Evolutionary conservation across 192 early-diverging fungal species (phyloP).

Genomic region (Dissophora globulifera): DNA sequence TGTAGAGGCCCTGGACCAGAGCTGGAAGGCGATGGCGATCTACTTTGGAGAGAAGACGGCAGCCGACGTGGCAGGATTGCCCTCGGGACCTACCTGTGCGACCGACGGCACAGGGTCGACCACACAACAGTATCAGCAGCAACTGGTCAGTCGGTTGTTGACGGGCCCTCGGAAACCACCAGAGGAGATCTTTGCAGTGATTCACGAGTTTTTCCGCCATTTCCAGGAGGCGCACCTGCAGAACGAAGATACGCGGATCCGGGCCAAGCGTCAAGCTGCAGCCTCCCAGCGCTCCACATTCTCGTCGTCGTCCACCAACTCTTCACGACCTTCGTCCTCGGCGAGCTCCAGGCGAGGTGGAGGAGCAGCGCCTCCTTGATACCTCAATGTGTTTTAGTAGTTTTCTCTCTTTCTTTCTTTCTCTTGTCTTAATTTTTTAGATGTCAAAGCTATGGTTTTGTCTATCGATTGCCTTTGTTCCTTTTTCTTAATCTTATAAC

Average conservation of each 20-base stretch:
- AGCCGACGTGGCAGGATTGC: constrained; percentile 1
- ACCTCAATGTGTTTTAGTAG: neutral
- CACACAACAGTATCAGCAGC: constrained; percentile 11
- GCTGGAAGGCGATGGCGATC: constrained; percentile 41
- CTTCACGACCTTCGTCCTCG: neutral
- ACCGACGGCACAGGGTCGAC: neutral
- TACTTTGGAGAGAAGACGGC: constrained; percentile 52
- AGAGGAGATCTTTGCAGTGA: constrained; percentile 45
- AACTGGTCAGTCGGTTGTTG: constrained; percentile 21
- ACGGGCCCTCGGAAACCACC: constrained; percentile 37
- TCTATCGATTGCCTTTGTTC: too few relatives aligned
- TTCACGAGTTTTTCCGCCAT: constrained; percentile 42
- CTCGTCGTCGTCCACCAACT: neutral
- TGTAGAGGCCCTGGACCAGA: constrained; percentile 21
- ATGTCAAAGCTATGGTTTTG: too few relatives aligned
- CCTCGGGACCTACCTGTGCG: too few relatives aligned
- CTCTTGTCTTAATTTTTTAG: neutral
- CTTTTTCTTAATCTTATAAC: too few relatives aligned
- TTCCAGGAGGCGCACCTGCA: constrained; percentile 47
- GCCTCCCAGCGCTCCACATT: neutral
- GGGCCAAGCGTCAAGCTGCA: constrained; percentile 35
- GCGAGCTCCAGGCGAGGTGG: too few relatives aligned
- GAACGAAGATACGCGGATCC: constrained; percentile 37
- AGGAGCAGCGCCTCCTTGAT: neutral
- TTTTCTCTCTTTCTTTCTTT: neutral